Percentiles rank a stretch among this genome's conserved stretches.
These are phyloP conservation scores for Bifiguratus adelaidae DNA, from an alignment of 192 early-diverging fungal species.

Conservation along the genomic window DNA sequence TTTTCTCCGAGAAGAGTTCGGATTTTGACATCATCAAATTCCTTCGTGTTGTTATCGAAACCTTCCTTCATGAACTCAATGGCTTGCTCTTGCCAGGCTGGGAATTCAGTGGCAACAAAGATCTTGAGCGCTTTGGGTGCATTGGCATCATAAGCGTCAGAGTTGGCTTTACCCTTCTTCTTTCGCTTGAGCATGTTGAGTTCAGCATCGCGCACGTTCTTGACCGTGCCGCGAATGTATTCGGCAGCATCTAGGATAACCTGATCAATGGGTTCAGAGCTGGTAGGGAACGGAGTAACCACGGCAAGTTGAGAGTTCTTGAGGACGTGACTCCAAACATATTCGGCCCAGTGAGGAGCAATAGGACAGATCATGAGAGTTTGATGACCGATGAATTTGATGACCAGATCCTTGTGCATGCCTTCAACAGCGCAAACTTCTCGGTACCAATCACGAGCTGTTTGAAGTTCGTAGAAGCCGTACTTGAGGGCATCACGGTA, in stretches of 20 bases:
- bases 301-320: slow-evolving; percentile 54
- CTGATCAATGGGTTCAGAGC: slow-evolving; percentile 50
- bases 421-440: slow-evolving; percentile 58
- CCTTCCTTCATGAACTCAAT: slow-evolving; percentile 41
- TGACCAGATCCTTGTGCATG: slow-evolving; percentile 82
- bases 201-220: slow-evolving; percentile 75
- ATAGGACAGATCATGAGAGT: slow-evolving; percentile 81
- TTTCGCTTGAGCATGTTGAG: slow-evolving; percentile 61
- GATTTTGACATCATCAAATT: slow-evolving; percentile 69
- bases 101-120: slow-evolving; percentile 73
- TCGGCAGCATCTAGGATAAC: slow-evolving; percentile 58
- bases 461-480: slow-evolving; percentile 84
- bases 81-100: slow-evolving; percentile 85
- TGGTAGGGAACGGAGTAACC: slow-evolving; percentile 47
- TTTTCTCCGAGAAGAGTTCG: slow-evolving; percentile 47
- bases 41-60: slow-evolving; percentile 34
- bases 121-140: slow-evolving; percentile 66
- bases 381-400: slow-evolving; percentile 77
- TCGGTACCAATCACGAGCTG: slow-evolving; percentile 81
- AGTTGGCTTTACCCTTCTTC: slow-evolving; percentile 54
- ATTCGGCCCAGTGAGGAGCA: slow-evolving; percentile 89
- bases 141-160: slow-evolving; percentile 40
- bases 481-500: slow-evolving; percentile 90
- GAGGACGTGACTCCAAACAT: slow-evolving; percentile 76
- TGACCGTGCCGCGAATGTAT: slow-evolving; percentile 69